These are phyloP conservation scores for Tulasnella calospora DNA, from an alignment of 768 basidiomycete genomes.

Conservation along the genomic window DNA sequence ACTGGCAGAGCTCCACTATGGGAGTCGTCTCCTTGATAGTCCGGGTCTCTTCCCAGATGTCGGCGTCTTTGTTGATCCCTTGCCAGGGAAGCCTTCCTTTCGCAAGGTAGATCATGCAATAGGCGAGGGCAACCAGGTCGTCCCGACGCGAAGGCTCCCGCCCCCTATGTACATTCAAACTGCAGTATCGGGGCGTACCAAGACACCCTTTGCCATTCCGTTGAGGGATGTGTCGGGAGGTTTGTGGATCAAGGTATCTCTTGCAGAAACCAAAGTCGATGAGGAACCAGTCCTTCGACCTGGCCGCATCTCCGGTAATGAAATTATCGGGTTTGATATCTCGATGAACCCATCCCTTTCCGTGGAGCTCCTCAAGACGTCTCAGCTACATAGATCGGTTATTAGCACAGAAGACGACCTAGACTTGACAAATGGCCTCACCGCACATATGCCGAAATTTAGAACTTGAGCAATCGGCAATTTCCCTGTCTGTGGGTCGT, in stretches of 20 bases:
- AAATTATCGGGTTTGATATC: constrained; percentile 51
- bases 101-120: constrained; percentile 18
- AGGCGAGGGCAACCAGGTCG: constrained; percentile 18
- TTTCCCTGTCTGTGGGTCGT: background rate
- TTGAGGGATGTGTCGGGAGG: constrained; percentile 11
- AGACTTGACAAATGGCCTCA: background rate
- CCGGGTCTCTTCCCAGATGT: constrained; percentile 11
- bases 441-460: constrained; percentile 3
- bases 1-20: background rate
- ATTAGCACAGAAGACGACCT: background rate
- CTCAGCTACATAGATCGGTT: background rate
- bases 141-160: constrained; percentile 21
- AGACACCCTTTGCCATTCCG: constrained; percentile 16
- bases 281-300: background rate
- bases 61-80: background rate
- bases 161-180: constrained; percentile 15
- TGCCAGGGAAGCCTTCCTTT: constrained; percentile 25
- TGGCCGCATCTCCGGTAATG: constrained; percentile 42
- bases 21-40: constrained; percentile 11
- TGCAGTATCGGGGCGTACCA: constrained; percentile 15
- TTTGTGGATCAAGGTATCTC: constrained; percentile 6
- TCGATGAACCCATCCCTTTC: constrained; percentile 37
- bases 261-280: constrained; percentile 22
- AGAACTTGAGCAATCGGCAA: background rate
- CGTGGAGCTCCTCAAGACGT: constrained; percentile 11